These are phyloP conservation scores for Elymus sibiricus DNA, from an alignment of 176 grass and related monocot genomes.

Conservation along the genomic window DNA sequence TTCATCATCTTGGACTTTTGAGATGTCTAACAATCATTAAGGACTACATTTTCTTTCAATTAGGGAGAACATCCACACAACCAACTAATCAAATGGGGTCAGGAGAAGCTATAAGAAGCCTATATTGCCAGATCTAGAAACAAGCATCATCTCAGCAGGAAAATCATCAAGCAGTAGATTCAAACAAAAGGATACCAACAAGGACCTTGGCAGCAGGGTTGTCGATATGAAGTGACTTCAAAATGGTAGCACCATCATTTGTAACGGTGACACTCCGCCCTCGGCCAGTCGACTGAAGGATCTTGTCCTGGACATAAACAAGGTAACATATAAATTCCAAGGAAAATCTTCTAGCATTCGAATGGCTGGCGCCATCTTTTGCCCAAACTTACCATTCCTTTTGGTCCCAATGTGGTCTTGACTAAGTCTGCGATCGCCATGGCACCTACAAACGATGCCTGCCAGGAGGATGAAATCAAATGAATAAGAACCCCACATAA, in stretches of 20 bases:
- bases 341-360: background rate
- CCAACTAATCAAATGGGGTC: background rate
- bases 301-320: slow-evolving; percentile 66
- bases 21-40: slow-evolving; percentile 75
- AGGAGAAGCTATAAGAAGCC: background rate
- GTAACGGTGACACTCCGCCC: slow-evolving; percentile 79
- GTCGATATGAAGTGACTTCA: slow-evolving; percentile 96
- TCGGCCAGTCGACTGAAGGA: slow-evolving; percentile 90
- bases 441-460: slow-evolving; percentile 86
- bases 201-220: slow-evolving; percentile 96
- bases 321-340: background rate
- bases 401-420: slow-evolving; percentile 92
- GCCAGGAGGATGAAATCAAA: background rate
- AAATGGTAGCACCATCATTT: slow-evolving; percentile 95
- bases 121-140: background rate
- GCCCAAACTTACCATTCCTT: slow-evolving; percentile 72
- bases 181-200: slow-evolving; percentile 85
- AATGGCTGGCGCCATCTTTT: background rate
- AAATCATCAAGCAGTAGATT: background rate
- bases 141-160: background rate
- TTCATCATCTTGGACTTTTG: slow-evolving; percentile 99
- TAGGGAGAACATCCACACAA: background rate
- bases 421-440: slow-evolving; percentile 82
- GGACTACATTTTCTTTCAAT: slow-evolving; percentile 26
- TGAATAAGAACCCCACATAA: background rate